Evolutionary conservation across 345 rosid species (phyloP), one percentile per base, ranked within the genome.

Genomic region (Corchorus capsularis): DNA sequence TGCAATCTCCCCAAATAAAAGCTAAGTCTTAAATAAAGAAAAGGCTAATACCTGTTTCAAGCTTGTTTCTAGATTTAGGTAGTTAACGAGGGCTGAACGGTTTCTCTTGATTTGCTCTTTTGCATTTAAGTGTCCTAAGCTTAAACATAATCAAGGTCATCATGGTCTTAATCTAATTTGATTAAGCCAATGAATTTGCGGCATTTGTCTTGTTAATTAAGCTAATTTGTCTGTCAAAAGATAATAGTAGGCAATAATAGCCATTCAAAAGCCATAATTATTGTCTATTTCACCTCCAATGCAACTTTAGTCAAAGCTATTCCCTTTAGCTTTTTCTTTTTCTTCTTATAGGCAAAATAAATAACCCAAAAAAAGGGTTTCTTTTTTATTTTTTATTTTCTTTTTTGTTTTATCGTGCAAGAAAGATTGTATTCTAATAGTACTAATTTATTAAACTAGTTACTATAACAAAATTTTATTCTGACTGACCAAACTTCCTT

Each of bases 211-310:
- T 56, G 52, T 55, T 19, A 11, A 39, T 71, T 55, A 56, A 39
- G 52, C 50, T 56, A 71, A 56, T 71, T 56, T 56, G 73, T 5
- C 60, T 69, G 27, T 52, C 73, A 12, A 39, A 71, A 56, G 52
- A 27, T 71, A 37, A 37, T 35, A 17, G 47, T 35, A 17, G 47
- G 34, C 13, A 74, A 49, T 74, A 49, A 62, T 62, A 3, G 69
- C 55, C 22, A 19, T 49, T 52, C 57, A 49, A 74, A 74, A 63
- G 61, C 61, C 77, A 17, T 74, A 35, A 62, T 73, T 73, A 34
- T 61, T 47, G 69, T 32, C 61, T 5, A 73, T 73, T 53, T 6
- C 17, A 14, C 55, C 55, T 35, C 43, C 46, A 14, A 37, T 50
- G 15, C 67, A 32, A 27, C 22, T 59, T 12, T 74, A 61, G 77